Evolutionary conservation across 192 early-diverging fungal genomes (phyloP).

Genomic region (Bifiguratus adelaidae): DNA sequence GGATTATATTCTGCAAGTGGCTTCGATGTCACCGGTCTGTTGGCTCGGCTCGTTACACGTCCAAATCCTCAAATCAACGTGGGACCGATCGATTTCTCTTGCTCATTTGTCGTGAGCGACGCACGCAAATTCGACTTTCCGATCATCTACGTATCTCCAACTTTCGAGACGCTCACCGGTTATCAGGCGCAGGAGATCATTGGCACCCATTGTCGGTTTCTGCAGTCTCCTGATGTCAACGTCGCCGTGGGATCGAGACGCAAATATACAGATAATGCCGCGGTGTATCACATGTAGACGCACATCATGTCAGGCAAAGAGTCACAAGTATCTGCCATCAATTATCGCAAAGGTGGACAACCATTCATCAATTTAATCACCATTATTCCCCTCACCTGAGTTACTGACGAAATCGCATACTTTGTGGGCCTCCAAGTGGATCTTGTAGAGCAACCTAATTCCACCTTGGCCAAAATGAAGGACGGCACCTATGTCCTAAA

Average conservation of each 20-base stretch:
- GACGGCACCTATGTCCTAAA: slow-evolving; percentile 43
- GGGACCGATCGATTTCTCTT: slow-evolving; percentile 48
- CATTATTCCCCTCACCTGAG: slow-evolving; percentile 36
- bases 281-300: slow-evolving; percentile 33
- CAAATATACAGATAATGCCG: slow-evolving; percentile 34
- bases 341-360: slow-evolving; percentile 51
- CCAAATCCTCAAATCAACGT: slow-evolving; percentile 45
- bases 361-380: slow-evolving; percentile 58
- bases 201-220: slow-evolving; percentile 29
- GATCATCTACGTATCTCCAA: slow-evolving; percentile 46
- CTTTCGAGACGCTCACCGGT: slow-evolving; percentile 46
- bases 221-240: slow-evolving; percentile 30
- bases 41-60: slow-evolving; percentile 16
- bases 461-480: slow-evolving; percentile 51
- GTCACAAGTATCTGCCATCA: slow-evolving; percentile 47
- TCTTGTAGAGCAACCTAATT: slow-evolving; percentile 54
- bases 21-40: slow-evolving; percentile 32
- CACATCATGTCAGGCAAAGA: slow-evolving; percentile 31
- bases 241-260: slow-evolving; percentile 33
- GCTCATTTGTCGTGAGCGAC: slow-evolving; percentile 37
- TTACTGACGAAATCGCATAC: slow-evolving; percentile 31
- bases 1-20: slow-evolving; percentile 35
- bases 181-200: slow-evolving; percentile 20
- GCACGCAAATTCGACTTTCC: slow-evolving; percentile 38
- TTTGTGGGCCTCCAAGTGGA: slow-evolving; percentile 56